phyloP scores from a whole-genome alignment of 345 rosid species.

The Populus pruinosa region DNA sequence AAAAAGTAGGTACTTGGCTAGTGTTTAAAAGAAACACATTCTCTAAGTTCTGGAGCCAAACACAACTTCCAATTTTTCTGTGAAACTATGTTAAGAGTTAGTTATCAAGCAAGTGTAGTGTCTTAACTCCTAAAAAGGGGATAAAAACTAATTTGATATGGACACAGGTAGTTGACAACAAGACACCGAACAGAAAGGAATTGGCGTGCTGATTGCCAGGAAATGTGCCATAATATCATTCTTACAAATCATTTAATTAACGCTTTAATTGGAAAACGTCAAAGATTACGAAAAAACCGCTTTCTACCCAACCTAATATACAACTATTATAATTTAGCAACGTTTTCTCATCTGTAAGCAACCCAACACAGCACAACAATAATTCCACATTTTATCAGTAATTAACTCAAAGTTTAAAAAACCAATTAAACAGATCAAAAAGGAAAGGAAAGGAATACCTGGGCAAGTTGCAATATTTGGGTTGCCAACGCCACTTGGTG shows the following conservation, averaged over 20 bases:
- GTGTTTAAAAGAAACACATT: too few relatives aligned
- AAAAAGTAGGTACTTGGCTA: too few relatives aligned
- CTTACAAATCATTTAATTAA: neutral
- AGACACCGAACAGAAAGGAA: too few relatives aligned
- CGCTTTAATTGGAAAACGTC: neutral
- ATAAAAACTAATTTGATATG: neutral
- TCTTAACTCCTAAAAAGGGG: neutral
- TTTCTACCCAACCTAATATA: neutral
- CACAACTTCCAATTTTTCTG: neutral
- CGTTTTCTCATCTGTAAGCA: neutral
- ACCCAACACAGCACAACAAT: neutral
- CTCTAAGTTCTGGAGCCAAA: neutral
- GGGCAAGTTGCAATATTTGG: slow-evolving; percentile 61
- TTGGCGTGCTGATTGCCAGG: neutral
- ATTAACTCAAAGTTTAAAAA: neutral
- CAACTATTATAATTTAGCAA: neutral
- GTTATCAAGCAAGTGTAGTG: neutral
- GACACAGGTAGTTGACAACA: neutral
- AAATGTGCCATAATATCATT: neutral
- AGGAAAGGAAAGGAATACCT: slow-evolving; percentile 31
- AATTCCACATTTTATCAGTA: slow-evolving; percentile 1
- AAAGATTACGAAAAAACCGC: neutral
- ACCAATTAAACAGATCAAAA: neutral
- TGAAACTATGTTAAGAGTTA: neutral
- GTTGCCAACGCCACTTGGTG: slow-evolving; percentile 86